Conservation (phyloP, 2,329 filamentous ascomycete genomes). For the Cordyceps militaris region DNA sequence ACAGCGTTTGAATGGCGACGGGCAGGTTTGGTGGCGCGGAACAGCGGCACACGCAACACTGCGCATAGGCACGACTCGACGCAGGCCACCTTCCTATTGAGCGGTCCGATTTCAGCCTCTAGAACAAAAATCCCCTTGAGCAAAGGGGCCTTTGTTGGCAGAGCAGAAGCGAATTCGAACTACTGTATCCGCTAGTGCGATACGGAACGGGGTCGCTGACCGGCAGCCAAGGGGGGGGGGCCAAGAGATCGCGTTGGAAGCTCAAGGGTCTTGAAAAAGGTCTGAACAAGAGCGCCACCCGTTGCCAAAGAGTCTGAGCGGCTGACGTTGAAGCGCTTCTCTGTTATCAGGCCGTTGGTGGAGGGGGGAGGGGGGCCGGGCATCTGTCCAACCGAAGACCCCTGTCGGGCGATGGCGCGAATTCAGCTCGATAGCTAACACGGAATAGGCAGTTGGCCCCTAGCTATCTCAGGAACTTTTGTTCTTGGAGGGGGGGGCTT, state of each 20-base stretch:
- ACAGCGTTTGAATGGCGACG: not conserved
- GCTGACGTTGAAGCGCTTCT: not conserved
- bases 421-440: not conserved
- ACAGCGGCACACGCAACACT: not conserved
- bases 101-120: not conserved
- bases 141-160: not conserved
- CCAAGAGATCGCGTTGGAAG: not conserved
- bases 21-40: not conserved
- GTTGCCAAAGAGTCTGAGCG: no score
- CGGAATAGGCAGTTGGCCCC: not conserved
- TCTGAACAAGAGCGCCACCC: no score
- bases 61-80: not conserved
- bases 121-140: not conserved
- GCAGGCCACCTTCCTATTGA: not conserved
- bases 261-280: not conserved
- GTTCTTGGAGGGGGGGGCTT: not conserved
- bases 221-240: not conserved
- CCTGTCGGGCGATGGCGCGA: not conserved
- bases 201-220: not conserved
- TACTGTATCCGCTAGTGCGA: not conserved
- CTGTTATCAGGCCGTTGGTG: not conserved
- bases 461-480: slow-evolving; percentile 1
- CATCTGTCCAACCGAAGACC: not conserved
- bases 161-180: no score
- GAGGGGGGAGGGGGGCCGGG: no score